phyloP scores from a whole-genome alignment of 1,284 basidiomycete genomes.

The Ceratobasidium sp. region DNA sequence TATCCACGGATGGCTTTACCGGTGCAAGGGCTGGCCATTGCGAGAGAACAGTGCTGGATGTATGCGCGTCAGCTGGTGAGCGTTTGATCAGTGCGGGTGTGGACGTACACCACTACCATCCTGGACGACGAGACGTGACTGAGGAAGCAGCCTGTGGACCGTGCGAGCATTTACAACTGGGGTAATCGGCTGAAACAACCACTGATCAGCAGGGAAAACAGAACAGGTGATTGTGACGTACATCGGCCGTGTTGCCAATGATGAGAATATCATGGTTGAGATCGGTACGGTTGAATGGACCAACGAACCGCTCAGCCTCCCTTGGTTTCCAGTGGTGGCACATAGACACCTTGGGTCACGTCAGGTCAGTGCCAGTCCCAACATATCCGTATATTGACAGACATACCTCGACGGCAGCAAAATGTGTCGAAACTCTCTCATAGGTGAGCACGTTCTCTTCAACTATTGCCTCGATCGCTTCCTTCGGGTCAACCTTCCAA shows the following conservation, averaged over 20 bases:
- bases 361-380: background rate
- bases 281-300: conserved; percentile 44
- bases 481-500: conserved; percentile 38
- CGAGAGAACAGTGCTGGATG: conserved; percentile 43
- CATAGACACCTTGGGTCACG: conserved; percentile 34
- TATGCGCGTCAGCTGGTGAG: background rate
- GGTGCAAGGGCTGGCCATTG: conserved; percentile 44
- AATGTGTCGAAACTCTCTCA: conserved; percentile 40
- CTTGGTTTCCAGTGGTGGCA: conserved; percentile 44
- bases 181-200: conserved; percentile 42
- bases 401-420: conserved; percentile 41
- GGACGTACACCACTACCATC: conserved; percentile 43
- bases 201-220: background rate
- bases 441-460: conserved; percentile 41
- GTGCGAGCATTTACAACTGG: conserved; percentile 43
- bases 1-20: conserved; percentile 42
- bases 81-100: background rate
- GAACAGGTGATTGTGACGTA: background rate
- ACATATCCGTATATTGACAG: background rate
- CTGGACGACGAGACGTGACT: conserved; percentile 44
- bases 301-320: conserved; percentile 44
- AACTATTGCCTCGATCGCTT: conserved; percentile 41
- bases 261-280: conserved; percentile 44
- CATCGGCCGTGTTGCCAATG: conserved; percentile 44
- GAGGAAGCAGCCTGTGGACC: conserved; percentile 43